Conservation (phyloP, 805 yeast species). For the Millerozyma miso region DNA sequence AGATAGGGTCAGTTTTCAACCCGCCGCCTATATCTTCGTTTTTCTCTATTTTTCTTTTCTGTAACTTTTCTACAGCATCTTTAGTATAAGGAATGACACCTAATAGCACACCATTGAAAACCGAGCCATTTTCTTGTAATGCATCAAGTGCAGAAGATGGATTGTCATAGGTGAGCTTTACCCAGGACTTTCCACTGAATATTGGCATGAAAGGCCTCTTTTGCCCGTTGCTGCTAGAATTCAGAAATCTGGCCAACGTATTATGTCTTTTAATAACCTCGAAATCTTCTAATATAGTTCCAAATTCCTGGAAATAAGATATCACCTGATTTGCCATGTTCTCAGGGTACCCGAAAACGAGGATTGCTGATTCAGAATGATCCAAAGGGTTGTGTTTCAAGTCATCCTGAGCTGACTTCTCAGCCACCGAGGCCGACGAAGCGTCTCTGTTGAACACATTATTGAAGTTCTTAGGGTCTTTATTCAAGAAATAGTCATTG, state of each 20-base stretch:
- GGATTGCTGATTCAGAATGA: slow-evolving; percentile 57
- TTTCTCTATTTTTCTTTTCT: slow-evolving; percentile 38
- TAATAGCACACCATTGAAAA: slow-evolving; percentile 61
- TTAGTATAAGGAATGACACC: slow-evolving; percentile 69
- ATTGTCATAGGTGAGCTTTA: slow-evolving; percentile 79
- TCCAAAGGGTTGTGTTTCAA: slow-evolving; percentile 19
- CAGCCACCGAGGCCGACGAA: slow-evolving; percentile 3
- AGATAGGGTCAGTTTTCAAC: slow-evolving; percentile 1
- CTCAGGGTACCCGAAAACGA: slow-evolving; percentile 89
- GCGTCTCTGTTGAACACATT: slow-evolving; percentile 41
- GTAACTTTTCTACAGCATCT: slow-evolving; percentile 55
- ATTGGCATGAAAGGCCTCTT: slow-evolving; percentile 49
- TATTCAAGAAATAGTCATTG: slow-evolving; percentile 38
- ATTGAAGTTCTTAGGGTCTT: slow-evolving; percentile 42
- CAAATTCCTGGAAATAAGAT: slow-evolving; percentile 73
- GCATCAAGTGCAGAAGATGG: slow-evolving; percentile 78
- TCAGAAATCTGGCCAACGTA: not conserved
- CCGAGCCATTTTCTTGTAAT: slow-evolving; percentile 72
- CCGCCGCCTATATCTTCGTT: slow-evolving; percentile 48
- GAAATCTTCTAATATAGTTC: slow-evolving; percentile 73
- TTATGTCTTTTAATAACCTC: slow-evolving; percentile 26
- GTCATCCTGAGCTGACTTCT: slow-evolving; percentile 9
- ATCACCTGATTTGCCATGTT: slow-evolving; percentile 62
- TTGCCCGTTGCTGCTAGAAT: not conserved
- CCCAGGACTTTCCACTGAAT: slow-evolving; percentile 84